Base-by-base conservation (phyloP, 352 stramenopile genomes). In the Pythium dissotocum region DNA sequence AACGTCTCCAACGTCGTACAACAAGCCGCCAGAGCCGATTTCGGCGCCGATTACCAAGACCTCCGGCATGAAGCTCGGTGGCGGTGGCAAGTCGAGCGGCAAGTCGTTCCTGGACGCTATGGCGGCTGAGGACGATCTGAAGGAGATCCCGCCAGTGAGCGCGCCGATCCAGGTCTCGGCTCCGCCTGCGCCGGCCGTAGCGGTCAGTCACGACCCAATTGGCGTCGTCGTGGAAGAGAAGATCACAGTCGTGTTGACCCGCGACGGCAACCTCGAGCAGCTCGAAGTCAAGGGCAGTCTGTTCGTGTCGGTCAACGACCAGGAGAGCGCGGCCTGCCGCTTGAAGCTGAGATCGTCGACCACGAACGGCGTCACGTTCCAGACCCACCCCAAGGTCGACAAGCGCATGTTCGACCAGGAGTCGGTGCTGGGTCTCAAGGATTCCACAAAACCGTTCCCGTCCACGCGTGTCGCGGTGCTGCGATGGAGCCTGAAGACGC, bases 41-140 rank as follows among this genome's bases (percentile, higher is more conserved):
- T 71, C 75, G 6, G 73, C 81, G 7, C 66, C 77, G 7, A 74
- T 82, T 33, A 75, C 83, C 12, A 94, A 93, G 77, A 73, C 71
- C 7, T 75, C 70, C 53, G 70, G 70, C 35, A 76, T 77, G 67
- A 77, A 74, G 60, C 64, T 73, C 4, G 82, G 80, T 12, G 72
- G 81, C 16, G 72, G 68, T 21, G 61, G 56, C 24, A 87, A 78
- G 64, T 74, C 69, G 63, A 87, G 74, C 16, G 85, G 88, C 68
- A 93, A 90, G 74, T 91, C 80, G 33, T 95, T 95, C 66, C 75
- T 95, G 73, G 88, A 94, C 55, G 88, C 88, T 1, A 95, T 95
- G 88, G 85, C 83, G 1, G 86, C 88, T 14, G 88, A 95, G 63
- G 88, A 95, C 51, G 88, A 87, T 28, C 72, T 95, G 28, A 92